These are phyloP conservation scores for Beta vulgaris DNA, from an alignment of 148 eudicot genomes.

Conservation along the genomic window DNA sequence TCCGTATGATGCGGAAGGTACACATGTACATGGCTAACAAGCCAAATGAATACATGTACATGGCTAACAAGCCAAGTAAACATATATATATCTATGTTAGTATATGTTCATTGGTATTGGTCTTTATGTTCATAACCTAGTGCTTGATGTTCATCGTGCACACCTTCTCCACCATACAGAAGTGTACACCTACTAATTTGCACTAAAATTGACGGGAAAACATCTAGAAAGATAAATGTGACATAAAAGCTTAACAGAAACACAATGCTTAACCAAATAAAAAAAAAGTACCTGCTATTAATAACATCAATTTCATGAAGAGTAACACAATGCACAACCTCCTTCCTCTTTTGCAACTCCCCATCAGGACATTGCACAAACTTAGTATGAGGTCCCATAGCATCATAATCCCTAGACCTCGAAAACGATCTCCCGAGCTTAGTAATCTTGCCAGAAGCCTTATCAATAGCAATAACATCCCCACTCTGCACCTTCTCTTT, in stretches of 20 bases:
- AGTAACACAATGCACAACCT: conserved; percentile 89
- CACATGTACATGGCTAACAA: too few relatives aligned
- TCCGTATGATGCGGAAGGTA: too few relatives aligned
- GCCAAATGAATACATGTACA: too few relatives aligned
- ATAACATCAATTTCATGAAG: conserved; percentile 98
- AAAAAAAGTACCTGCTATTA: conserved; percentile 70
- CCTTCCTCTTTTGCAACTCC: conserved; percentile 97
- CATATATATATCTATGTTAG: too few relatives aligned
- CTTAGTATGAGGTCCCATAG: conserved; percentile 84
- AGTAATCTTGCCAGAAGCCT: conserved; percentile 78
- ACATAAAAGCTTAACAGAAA: neutral
- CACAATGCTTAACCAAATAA: neutral
- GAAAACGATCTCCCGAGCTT: conserved; percentile 90
- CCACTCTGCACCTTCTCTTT: conserved; percentile 98
- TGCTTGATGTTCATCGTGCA: too few relatives aligned
- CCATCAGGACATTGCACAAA: conserved; percentile 98
- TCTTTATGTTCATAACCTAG: too few relatives aligned
- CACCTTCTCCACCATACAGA: too few relatives aligned
- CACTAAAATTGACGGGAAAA: neutral
- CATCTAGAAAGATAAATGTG: neutral
- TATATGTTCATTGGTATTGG: too few relatives aligned
- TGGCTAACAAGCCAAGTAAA: too few relatives aligned
- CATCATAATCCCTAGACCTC: conserved; percentile 94
- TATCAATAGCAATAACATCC: conserved; percentile 87
- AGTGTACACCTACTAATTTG: too few relatives aligned